Evolutionary conservation across 306 rosid species (phyloP), one percentile per base, ranked within the genome.

Genomic region (Quercus alba): DNA sequence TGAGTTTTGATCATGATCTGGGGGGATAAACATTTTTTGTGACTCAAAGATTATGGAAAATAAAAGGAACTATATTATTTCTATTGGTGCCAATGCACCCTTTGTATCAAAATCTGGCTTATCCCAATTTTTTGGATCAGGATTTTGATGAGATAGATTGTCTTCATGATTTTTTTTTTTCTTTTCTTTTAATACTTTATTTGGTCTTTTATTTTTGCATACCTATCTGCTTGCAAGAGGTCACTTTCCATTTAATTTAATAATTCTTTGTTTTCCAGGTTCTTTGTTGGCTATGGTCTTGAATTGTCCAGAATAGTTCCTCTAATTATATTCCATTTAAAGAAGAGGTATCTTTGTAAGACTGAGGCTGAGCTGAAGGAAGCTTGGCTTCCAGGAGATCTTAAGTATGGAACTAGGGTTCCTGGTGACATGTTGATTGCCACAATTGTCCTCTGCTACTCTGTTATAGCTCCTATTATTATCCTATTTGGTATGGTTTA

Each of bases 381-480:
- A 19, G 99, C 98, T 35, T 96, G 97, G 98, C n/a, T 35, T 79
- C 99, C 99, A 17, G 93, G 98, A 59, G 99, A 91, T 81, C 91
- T 96, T 83, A 75, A 87, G 64, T 93, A 93, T 82, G 97, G 86
- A 46, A 91, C 98, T 35, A 90, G 98, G 87, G 80, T 88, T 78
- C 98, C 98, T 6, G 81, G 85, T 56, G 99, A 96, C 84, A 74
- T 96, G 97, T 90, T 96, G 52, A 75, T 96, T 72, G 59, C 87
- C 31, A 96, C 97, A 12, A 75, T 96, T 78, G 94, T 88, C 78
- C 84, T 96, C 44, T 91, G 97, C 87, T 96, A 96, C 87, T 90
- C 98, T 72, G 85, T 90, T 25, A 93, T 96, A 78, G 94, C 99
- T 46, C 98, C 99, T 33, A 70, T 93, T 20, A 89, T 93, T 52